Evolutionary conservation across 176 grass and related monocot genomes (phyloP).

Genomic region (Stipa capillata): DNA sequence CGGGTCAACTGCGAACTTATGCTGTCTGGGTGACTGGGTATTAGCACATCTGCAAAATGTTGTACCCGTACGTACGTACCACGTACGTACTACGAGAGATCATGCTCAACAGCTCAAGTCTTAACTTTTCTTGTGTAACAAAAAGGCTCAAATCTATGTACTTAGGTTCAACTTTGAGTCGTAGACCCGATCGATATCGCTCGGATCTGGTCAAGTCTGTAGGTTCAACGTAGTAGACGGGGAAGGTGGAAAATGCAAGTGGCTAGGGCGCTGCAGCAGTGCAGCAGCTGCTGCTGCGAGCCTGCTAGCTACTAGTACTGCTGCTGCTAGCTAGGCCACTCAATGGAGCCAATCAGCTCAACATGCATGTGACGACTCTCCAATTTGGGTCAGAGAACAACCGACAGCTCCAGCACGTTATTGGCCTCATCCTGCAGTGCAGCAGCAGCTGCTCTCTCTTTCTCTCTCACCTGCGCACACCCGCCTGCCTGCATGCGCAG

Average conservation of each 20-base stretch:
- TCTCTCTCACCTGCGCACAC: background rate
- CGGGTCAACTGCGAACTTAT: too few relatives aligned
- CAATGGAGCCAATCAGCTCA: slow-evolving; percentile 14
- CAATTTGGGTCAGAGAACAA: slow-evolving; percentile 54
- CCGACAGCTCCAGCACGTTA: slow-evolving; percentile 78
- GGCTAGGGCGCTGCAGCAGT: background rate
- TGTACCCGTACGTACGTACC: too few relatives aligned
- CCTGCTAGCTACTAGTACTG: background rate
- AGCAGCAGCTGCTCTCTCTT: background rate
- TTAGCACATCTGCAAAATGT: too few relatives aligned
- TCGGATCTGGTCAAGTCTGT: background rate
- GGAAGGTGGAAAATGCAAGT: background rate
- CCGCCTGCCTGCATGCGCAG: background rate
- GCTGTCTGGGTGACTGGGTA: too few relatives aligned
- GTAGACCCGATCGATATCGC: too few relatives aligned
- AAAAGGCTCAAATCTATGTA: too few relatives aligned
- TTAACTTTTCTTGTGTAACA: too few relatives aligned
- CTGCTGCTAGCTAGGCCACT: background rate
- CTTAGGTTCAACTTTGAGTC: too few relatives aligned
- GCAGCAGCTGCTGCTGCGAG: background rate
- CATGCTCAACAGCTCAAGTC: background rate
- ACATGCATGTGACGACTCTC: slow-evolving; percentile 46
- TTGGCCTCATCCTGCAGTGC: slow-evolving; percentile 46
- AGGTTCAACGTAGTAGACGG: too few relatives aligned
- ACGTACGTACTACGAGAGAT: background rate